Evolutionary conservation across 257 asterid genomes (phyloP), one percentile per base, ranked within the genome.

Genomic region (Buddleja alternifolia): DNA sequence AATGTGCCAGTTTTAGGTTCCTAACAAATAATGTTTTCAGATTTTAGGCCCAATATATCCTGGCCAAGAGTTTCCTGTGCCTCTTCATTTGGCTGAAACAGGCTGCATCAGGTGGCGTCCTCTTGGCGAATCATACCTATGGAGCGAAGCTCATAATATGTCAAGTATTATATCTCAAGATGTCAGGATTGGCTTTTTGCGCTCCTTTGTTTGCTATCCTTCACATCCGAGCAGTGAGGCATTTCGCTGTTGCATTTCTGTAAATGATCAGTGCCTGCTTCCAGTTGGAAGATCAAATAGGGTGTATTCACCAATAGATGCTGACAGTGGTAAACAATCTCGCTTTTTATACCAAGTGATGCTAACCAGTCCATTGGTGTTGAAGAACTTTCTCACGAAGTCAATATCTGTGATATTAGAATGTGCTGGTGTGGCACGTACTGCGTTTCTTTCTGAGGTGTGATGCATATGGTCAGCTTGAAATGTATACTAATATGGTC

Each of bases 31-130:
- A n/a, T 70, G 23, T 69, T 77, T 74, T 72, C 86, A 93, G 98
- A 83, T 93, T 75, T 86, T 90, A 51, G 98, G 96, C 44, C 96
- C 98, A 34, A 81, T 93, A 86, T 80, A 77, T 77, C 93, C 98
- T 57, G 97, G 98, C 58, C 90, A 87, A 80, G 96, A 90, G 83
- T 88, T 89, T 84, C 99, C 99, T 19, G 89, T 90, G 66, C 99
- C 99, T 66, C 84, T 93, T 71, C 99, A 93, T 82, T 80, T 90
- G 84, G 97, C 97, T 76, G 96, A 87, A 84, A 83, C 91, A 50
- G 99, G 99, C 69, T 86, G 81, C 73, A 83, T 90, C 71, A 69
- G 97, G 66, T 93, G 99, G 90, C 97, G 97, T 63, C 99, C 99
- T 70, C 78, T 87, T 75, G 96, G 99, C 41, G 90, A 83, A 67